Evolutionary conservation across 768 basidiomycete genomes (phyloP).

Genomic region (Tricholoma flavovirens): DNA sequence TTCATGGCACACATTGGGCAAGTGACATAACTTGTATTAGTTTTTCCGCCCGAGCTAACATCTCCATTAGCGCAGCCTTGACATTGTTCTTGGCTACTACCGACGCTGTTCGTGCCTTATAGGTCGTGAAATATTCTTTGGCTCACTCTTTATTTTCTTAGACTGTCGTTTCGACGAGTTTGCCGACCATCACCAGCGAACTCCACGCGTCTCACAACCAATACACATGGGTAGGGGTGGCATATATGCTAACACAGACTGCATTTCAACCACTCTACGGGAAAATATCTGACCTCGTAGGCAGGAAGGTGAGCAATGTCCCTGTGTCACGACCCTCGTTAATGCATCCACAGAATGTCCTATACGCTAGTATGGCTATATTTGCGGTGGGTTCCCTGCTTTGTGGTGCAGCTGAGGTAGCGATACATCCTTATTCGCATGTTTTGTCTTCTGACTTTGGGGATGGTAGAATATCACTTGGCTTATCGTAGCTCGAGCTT

Average conservation of each 20-base stretch:
- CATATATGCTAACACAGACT: constrained; percentile 84
- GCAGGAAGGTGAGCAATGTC: constrained; percentile 54
- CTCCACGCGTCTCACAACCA: constrained; percentile 62
- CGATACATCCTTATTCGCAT: constrained; percentile 13
- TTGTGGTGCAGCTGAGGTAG: constrained; percentile 70
- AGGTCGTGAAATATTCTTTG: background rate
- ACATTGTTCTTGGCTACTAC: constrained; percentile 83
- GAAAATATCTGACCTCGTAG: constrained; percentile 71
- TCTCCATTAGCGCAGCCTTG: constrained; percentile 56
- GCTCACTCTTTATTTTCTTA: constrained; percentile 13
- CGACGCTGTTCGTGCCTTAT: constrained; percentile 50
- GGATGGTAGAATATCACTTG: constrained; percentile 43
- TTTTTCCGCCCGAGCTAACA: constrained; percentile 1
- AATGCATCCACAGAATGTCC: constrained; percentile 42
- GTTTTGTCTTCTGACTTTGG: constrained; percentile 9
- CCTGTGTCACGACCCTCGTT: background rate
- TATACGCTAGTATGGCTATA: constrained; percentile 68
- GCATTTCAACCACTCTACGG: constrained; percentile 83
- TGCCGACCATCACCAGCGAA: constrained; percentile 75
- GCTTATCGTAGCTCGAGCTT: constrained; percentile 61
- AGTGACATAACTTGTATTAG: constrained; percentile 3
- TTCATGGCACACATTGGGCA: constrained; percentile 69
- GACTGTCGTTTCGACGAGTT: constrained; percentile 75
- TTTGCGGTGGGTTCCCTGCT: constrained; percentile 77
- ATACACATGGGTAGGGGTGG: constrained; percentile 83